Conservation (phyloP, 306 rosid genomes). For the Ochetophila trinervis region DNA sequence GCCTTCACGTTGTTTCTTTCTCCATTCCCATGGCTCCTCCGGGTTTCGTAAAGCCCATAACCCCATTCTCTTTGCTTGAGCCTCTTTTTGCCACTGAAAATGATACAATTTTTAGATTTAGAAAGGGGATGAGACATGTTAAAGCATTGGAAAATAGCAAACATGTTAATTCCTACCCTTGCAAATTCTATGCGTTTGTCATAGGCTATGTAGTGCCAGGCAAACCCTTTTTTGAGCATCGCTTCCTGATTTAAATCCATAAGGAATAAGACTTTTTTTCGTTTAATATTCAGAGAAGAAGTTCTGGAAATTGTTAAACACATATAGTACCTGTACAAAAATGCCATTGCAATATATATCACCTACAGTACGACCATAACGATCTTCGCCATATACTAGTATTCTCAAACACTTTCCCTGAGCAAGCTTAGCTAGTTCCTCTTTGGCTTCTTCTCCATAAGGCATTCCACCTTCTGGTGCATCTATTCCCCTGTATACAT, state of each 20-base stretch:
- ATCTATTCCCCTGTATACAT: conserved; percentile 73
- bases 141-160: background rate
- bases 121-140: background rate
- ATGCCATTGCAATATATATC: conserved; percentile 63
- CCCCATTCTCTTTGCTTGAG: conserved; percentile 57
- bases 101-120: background rate
- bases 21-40: conserved; percentile 95
- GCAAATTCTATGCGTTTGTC: conserved; percentile 67
- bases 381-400: conserved; percentile 69
- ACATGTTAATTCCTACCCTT: conserved; percentile 32
- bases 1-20: conserved; percentile 31
- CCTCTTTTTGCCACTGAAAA: conserved; percentile 75
- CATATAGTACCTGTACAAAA: conserved; percentile 64
- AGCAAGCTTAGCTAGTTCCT: conserved; percentile 53
- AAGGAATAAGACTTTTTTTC: background rate
- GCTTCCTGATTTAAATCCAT: conserved; percentile 47
- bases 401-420: conserved; percentile 72
- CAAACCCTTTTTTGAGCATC: conserved; percentile 83
- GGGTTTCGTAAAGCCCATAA: conserved; percentile 83
- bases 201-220: conserved; percentile 78
- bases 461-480: conserved; percentile 86
- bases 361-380: conserved; percentile 67
- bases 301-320: background rate
- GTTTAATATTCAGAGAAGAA: background rate
- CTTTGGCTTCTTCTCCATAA: conserved; percentile 70